Percentiles rank a stretch among this genome's conserved stretches.
These are phyloP conservation scores for Debaryomyces sp. DNA, from an alignment of 1,139 yeast genomes.

Conservation along the genomic window DNA sequence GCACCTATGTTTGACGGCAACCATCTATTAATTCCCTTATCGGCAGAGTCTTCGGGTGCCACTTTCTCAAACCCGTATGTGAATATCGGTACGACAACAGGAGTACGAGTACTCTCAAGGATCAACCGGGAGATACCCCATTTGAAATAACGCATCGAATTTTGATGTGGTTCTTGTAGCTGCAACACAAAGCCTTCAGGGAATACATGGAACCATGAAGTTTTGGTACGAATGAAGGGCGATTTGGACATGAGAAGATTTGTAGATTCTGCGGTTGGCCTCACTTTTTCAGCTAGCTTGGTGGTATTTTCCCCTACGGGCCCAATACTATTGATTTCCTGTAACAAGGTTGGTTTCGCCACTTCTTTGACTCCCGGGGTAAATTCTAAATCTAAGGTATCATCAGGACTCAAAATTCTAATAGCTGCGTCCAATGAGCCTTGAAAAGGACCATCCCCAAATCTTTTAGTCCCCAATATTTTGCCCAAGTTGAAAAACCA, in stretches of 20 bases:
- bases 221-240: constrained; percentile 55
- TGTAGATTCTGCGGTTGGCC: constrained; percentile 34
- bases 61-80: constrained; percentile 85
- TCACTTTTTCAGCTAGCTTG: constrained; percentile 26
- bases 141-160: constrained; percentile 90
- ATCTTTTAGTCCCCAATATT: constrained; percentile 79
- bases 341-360: constrained; percentile 33
- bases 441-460: constrained; percentile 93
- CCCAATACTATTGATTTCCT: constrained; percentile 29
- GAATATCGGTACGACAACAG: constrained; percentile 88
- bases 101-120: constrained; percentile 80
- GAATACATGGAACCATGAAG: constrained; percentile 92
- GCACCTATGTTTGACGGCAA: constrained; percentile 71
- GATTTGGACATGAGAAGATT: constrained; percentile 44
- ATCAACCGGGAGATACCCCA: constrained; percentile 93
- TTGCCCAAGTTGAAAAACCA: constrained; percentile 86
- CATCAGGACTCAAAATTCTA: constrained; percentile 77
- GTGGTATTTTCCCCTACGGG: constrained; percentile 12
- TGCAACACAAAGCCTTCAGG: constrained; percentile 96
- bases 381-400: constrained; percentile 60
- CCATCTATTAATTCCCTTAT: constrained; percentile 53
- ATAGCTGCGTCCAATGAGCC: constrained; percentile 90
- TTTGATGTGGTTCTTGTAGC: constrained; percentile 71
- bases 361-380: constrained; percentile 32
- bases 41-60: constrained; percentile 76